Evolutionary conservation across 129 eudicot species (phyloP).

Genomic region (Saposhnikovia divaricata): DNA sequence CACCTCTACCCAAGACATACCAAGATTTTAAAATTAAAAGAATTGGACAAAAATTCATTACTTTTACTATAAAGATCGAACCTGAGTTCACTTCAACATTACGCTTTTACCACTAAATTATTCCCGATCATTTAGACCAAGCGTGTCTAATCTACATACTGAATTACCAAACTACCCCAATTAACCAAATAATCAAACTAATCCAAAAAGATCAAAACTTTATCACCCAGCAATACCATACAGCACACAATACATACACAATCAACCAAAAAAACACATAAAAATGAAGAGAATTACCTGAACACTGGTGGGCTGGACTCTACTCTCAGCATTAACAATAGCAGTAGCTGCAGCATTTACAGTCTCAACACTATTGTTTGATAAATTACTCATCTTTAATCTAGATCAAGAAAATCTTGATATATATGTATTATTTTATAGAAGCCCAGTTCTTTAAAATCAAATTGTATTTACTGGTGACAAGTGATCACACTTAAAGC

Average conservation of each 20-base stretch:
- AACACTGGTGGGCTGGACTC: constrained; percentile 75
- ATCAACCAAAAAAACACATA: not conserved
- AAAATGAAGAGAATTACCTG: constrained; percentile 40
- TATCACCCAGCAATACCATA: not conserved
- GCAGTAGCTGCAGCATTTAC: constrained; percentile 98
- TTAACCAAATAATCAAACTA: not conserved
- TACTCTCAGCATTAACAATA: constrained; percentile 70
- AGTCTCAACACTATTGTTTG: constrained; percentile 70
- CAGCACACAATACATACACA: not conserved
- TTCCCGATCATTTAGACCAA: not conserved
- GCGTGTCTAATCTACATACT: not conserved
- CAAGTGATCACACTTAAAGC: not conserved
- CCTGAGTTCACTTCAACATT: not conserved
- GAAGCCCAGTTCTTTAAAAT: not conserved
- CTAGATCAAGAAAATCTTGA: constrained; percentile 6
- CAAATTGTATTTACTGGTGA: constrained; percentile 9
- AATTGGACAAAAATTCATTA: not conserved
- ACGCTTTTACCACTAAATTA: not conserved
- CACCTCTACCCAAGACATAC: constrained; percentile 9
- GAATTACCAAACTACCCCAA: constrained; percentile 3
- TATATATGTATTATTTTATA: not conserved
- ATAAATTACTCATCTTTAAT: constrained; percentile 37
- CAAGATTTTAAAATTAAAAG: not conserved
- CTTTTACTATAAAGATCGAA: not conserved
- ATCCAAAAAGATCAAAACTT: not conserved